Percentiles rank a stretch among this genome's conserved stretches.
Evolutionary conservation across 1,139 yeast species (phyloP).

Genomic region (Protomyces lactucae-debilis): DNA sequence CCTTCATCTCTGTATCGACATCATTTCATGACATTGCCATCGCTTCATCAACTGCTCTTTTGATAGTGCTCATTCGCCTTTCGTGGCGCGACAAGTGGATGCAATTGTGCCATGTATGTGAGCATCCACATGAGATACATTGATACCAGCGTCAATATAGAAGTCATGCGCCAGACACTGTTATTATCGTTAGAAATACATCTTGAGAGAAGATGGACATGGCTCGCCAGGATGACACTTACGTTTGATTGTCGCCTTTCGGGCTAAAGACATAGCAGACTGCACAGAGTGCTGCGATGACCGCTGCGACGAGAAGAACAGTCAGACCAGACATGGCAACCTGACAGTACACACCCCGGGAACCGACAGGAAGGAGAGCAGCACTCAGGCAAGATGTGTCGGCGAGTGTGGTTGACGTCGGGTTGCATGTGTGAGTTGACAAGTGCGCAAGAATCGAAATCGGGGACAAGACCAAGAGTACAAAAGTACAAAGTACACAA

Average conservation of each 20-base stretch:
- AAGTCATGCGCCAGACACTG: slow-evolving; percentile 86
- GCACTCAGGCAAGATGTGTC: neutral
- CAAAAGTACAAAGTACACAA: neutral
- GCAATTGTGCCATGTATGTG: slow-evolving; percentile 64
- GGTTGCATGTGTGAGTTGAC: neutral
- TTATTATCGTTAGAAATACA: neutral
- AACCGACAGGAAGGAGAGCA: neutral
- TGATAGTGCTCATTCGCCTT: slow-evolving; percentile 12
- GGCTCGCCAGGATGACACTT: slow-evolving; percentile 27
- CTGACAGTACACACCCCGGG: no score
- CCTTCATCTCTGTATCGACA: neutral
- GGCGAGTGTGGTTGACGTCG: neutral
- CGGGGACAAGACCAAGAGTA: neutral
- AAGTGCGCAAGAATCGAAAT: neutral
- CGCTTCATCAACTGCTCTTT: slow-evolving; percentile 3
- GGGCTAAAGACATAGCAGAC: slow-evolving; percentile 64
- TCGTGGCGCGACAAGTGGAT: slow-evolving; percentile 52
- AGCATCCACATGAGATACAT: slow-evolving; percentile 59
- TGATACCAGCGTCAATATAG: slow-evolving; percentile 58
- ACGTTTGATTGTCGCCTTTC: slow-evolving; percentile 50
- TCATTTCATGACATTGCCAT: neutral
- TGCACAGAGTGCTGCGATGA: slow-evolving; percentile 57
- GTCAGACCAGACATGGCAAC: slow-evolving; percentile 50
- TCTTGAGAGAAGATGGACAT: neutral
- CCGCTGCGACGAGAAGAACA: slow-evolving; percentile 60